A percentile compares a stretch with the other conserved stretches of the same genome.
Evolutionary conservation across 805 yeast genomes (phyloP).

Genomic region (Brettanomyces sp.): DNA sequence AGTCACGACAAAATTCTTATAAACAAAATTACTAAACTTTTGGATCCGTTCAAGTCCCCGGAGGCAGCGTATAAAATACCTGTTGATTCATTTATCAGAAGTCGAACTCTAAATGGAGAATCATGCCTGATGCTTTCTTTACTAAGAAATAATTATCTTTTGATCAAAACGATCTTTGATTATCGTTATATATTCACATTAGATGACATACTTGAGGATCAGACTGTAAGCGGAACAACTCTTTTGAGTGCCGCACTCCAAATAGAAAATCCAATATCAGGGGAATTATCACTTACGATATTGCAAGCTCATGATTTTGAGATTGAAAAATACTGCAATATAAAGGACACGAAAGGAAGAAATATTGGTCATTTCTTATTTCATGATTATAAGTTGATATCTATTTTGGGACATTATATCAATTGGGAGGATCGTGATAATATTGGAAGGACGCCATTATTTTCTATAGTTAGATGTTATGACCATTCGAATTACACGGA

Average conservation of each 20-base stretch:
- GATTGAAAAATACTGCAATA: constrained; percentile 37
- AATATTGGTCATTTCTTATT: constrained; percentile 68
- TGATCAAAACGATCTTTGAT: constrained; percentile 38
- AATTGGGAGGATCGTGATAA: constrained; percentile 64
- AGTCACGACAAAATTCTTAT: constrained; percentile 10
- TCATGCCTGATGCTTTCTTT: constrained; percentile 62
- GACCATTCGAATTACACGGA: constrained; percentile 58
- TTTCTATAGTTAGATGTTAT: constrained; percentile 68
- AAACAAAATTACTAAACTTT: constrained; percentile 6
- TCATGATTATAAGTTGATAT: constrained; percentile 43
- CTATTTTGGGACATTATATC: constrained; percentile 44
- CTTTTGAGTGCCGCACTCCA: constrained; percentile 56
- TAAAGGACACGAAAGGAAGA: constrained; percentile 43
- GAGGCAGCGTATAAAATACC: constrained; percentile 5
- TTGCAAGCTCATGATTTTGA: constrained; percentile 34
- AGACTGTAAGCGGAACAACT: constrained; percentile 42
- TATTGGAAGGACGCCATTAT: constrained; percentile 69
- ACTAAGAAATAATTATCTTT: constrained; percentile 32
- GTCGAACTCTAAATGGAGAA: constrained; percentile 52
- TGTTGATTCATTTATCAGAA: constrained; percentile 21
- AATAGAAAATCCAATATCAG: constrained; percentile 30
- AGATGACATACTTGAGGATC: constrained; percentile 62
- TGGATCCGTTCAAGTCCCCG: constrained; percentile 6
- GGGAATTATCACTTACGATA: constrained; percentile 36
- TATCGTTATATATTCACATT: constrained; percentile 42